Conservation (phyloP, 2,329 filamentous ascomycete species). For the Cordyceps tenuipes region DNA sequence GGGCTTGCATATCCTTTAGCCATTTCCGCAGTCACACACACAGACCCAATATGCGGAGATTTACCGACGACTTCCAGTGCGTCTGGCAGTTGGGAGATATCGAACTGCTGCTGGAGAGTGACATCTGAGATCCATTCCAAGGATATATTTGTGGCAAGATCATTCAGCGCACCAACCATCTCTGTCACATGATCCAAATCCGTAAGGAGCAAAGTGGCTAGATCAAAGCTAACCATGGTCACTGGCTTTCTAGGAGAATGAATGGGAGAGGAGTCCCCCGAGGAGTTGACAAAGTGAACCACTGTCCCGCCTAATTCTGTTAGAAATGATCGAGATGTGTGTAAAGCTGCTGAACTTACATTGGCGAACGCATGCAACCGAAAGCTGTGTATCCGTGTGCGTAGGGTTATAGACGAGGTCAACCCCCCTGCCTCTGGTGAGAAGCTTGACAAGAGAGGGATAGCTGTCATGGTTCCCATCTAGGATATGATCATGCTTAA, state of each 20-base stretch:
- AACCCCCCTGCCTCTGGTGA: conserved; percentile 27
- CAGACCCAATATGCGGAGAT: conserved; percentile 5
- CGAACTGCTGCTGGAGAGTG: conserved; percentile 8
- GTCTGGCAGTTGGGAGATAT: conserved; percentile 18
- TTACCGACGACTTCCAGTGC: conserved; percentile 20
- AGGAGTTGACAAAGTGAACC: conserved; percentile 23
- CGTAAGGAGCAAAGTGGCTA: conserved; percentile 23
- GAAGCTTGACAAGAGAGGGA: conserved; percentile 22
- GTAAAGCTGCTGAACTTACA: conserved; percentile 21
- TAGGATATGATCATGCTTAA: conserved; percentile 32
- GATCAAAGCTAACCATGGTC: conserved; percentile 27
- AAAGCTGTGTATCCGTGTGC: conserved; percentile 24
- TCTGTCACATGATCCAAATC: conserved; percentile 25
- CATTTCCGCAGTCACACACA: conserved; percentile 6
- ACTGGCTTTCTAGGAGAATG: conserved; percentile 14
- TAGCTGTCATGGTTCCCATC: conserved; percentile 27
- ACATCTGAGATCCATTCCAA: conserved; percentile 1
- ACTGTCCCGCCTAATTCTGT: conserved; percentile 23
- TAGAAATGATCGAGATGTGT: conserved; percentile 12
- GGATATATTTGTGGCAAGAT: conserved; percentile 4
- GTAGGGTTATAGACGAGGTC: conserved; percentile 41
- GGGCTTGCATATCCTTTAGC: neutral
- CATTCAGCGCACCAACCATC: conserved; percentile 18
- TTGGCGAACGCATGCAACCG: conserved; percentile 26
- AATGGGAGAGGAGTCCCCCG: conserved; percentile 12